Base-by-base conservation (phyloP, 1,284 basidiomycete genomes). In the Trichosporon ovoides region DNA sequence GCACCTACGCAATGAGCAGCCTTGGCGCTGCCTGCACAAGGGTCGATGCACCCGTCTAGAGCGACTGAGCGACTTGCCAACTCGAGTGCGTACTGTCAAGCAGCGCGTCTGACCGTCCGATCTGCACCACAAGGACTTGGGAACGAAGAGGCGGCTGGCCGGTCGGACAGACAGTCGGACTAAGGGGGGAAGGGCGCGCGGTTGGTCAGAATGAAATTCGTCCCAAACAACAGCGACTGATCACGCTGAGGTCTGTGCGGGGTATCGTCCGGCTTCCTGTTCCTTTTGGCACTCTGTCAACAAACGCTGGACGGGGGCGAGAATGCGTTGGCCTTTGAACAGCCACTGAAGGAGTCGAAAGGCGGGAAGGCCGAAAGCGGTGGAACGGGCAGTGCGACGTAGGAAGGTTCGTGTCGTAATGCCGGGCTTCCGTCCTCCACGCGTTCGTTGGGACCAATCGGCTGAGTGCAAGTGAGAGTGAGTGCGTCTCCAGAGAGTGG, bases 301-400 rank as follows among this genome's bases (percentile, higher is more conserved):
- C 22, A 12, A n/a, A 31, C 9, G 28, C 28, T 31, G 28, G 28
- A 31, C 28, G 19, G 38, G 19, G 38, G 38, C 13, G 40, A 28
- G 40, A 28, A 28, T 24, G 40, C 40, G 40, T 46, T 22, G 40
- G 16, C 40, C 40, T 46, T 46, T 46, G 22, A 28, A 46, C 40
- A 46, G 40, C 40, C 40, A 46, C 40, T 46, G 12, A 46, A 46
- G 40, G 40, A 46, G 40, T 46, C 40, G 40, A 46, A 28, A 46
- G 40, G 40, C 40, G 40, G 20, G 22, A 28, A 46, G 40, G 40
- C 20, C 40, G 40, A 46, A 46, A 24, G 24, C 40, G 24, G 40
- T 24, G 40, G 38, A 20, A 43, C 40, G 24, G 40, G 13, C 35
- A n/a, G 16, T 37, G 35, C 35, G 35, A 37, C 35, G 35, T 12